These are phyloP conservation scores for Suillus variegatus DNA, from an alignment of 768 basidiomycete species.

Conservation along the genomic window DNA sequence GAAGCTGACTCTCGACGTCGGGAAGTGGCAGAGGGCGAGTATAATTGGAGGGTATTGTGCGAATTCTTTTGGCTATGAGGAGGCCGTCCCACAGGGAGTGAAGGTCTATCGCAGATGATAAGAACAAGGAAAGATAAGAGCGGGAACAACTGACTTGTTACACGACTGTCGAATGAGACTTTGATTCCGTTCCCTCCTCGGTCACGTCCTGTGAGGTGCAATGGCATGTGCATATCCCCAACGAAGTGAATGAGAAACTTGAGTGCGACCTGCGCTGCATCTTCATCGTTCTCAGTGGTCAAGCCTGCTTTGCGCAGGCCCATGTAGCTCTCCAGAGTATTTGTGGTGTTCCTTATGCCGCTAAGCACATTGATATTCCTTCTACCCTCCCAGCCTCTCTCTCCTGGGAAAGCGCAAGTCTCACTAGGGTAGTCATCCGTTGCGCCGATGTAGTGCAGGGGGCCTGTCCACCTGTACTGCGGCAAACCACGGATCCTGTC, in stretches of 20 bases:
- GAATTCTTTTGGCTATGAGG: constrained; percentile 81
- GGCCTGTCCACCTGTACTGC: constrained; percentile 69
- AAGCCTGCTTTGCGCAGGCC: constrained; percentile 14
- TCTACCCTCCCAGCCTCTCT: constrained; percentile 68
- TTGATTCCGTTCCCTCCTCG: constrained; percentile 84
- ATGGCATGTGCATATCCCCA: constrained; percentile 91
- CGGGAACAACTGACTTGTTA: constrained; percentile 57
- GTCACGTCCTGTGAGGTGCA: constrained; percentile 88
- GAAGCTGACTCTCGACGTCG: constrained; percentile 65
- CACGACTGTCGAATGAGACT: constrained; percentile 70
- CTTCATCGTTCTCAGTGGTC: constrained; percentile 19
- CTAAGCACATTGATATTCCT: constrained; percentile 68
- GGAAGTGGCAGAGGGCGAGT: constrained; percentile 67
- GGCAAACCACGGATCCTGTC: constrained; percentile 57
- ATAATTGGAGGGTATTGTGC: constrained; percentile 76
- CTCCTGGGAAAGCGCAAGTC: constrained; percentile 76
- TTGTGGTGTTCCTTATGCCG: constrained; percentile 76
- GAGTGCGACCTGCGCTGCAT: constrained; percentile 71
- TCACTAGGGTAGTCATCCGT: constrained; percentile 76
- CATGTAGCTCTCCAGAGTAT: constrained; percentile 54
- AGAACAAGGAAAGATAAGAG: not conserved
- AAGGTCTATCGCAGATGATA: constrained; percentile 48
- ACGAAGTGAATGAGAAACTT: constrained; percentile 93
- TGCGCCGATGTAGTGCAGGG: constrained; percentile 77
- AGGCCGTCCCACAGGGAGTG: constrained; percentile 88